Percentiles rank a stretch among this genome's conserved stretches.
Evolutionary conservation across 2,329 filamentous ascomycete genomes (phyloP).

Genomic region (Fusarium chuoi): DNA sequence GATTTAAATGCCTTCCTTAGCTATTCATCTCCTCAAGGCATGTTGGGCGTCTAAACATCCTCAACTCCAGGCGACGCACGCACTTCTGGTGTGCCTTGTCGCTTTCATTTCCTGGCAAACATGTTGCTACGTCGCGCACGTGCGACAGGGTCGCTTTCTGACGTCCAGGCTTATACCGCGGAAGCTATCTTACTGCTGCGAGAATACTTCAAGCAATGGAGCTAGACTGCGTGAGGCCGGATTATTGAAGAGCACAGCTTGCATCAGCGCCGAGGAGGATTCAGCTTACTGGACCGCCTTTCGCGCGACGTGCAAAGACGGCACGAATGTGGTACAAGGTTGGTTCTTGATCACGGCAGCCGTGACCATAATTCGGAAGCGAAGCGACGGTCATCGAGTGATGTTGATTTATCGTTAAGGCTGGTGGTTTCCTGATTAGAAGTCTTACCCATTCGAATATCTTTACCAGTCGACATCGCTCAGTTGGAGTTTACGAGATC

Average conservation of each 20-base stretch:
- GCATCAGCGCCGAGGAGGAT: not conserved
- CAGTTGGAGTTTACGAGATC: constrained; percentile 89
- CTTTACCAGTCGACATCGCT: constrained; percentile 97
- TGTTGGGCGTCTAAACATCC: not conserved
- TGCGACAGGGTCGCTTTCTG: not conserved
- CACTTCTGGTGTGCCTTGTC: not conserved
- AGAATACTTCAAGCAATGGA: not conserved
- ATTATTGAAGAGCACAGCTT: not conserved
- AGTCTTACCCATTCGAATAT: constrained; percentile 23
- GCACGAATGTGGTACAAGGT: not conserved
- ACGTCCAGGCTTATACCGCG: not conserved
- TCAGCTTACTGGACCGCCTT: not conserved
- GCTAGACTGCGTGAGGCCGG: not conserved
- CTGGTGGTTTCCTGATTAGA: constrained; percentile 22
- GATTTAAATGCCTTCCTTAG: constrained; percentile 2
- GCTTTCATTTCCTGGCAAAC: not conserved
- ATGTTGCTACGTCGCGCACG: not conserved
- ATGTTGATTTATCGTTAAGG: not conserved
- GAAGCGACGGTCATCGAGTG: not conserved
- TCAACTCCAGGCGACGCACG: not conserved
- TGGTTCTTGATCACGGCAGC: not conserved
- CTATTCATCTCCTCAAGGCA: not conserved
- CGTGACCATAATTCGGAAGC: not conserved
- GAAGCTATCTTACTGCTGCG: not conserved
- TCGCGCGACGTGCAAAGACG: not conserved